phyloP scores from a whole-genome alignment of 805 yeast genomes.

The Candida lessepsii region DNA sequence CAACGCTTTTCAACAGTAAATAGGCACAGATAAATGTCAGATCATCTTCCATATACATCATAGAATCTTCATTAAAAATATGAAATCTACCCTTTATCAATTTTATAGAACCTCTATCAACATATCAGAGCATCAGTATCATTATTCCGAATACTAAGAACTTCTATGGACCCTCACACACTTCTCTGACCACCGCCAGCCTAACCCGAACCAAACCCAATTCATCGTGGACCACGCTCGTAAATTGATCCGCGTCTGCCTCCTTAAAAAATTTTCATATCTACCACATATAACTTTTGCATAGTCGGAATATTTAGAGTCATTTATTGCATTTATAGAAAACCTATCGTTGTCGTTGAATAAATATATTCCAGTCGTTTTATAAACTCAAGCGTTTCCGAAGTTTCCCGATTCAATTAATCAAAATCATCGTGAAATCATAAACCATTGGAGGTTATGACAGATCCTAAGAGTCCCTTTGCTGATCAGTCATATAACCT shows the following conservation, averaged over 20 bases:
- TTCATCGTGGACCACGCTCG: background rate
- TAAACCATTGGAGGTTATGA: background rate
- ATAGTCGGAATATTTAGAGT: background rate
- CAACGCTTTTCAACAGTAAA: too few species aligned
- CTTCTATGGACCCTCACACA: too few species aligned
- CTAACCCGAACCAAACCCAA: background rate
- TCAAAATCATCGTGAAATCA: too few species aligned
- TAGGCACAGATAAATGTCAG: too few species aligned
- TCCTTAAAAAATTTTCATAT: constrained; percentile 6
- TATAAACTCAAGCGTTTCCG: background rate
- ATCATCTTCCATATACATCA: too few species aligned
- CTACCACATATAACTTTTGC: background rate
- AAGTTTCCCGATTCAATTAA: background rate
- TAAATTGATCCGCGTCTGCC: constrained; percentile 8
- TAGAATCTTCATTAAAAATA: too few species aligned
- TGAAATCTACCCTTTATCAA: too few species aligned
- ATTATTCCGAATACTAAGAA: too few species aligned
- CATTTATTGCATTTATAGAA: constrained; percentile 5
- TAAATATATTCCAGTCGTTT: background rate
- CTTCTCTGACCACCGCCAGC: too few species aligned
- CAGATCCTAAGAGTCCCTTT: constrained; percentile 11
- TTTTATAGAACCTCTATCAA: too few species aligned
- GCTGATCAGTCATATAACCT: constrained; percentile 11
- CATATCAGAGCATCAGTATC: too few species aligned
- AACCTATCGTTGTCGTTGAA: background rate